These are phyloP conservation scores for Monilinia laxa DNA, from an alignment of 2,329 filamentous ascomycete species.

Conservation along the genomic window DNA sequence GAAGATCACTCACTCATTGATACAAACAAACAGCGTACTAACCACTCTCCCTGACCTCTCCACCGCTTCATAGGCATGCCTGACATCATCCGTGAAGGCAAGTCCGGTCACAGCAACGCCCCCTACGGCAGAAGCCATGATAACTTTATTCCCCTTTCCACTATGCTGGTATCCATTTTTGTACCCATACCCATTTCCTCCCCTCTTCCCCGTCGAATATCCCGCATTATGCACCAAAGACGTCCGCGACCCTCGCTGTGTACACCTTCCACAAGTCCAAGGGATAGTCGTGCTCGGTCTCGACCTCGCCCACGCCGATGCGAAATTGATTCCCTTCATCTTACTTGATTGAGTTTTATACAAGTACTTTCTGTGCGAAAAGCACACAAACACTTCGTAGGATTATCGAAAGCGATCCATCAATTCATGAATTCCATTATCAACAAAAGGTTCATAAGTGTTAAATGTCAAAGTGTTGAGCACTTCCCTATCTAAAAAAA, in stretches of 20 bases:
- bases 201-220: conserved; percentile 23
- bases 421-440: conserved; percentile 6
- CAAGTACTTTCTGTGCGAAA: background rate
- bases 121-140: conserved; percentile 32
- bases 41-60: conserved; percentile 79
- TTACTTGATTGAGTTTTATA: background rate
- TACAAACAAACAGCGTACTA: conserved; percentile 71
- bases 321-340: conserved; percentile 37
- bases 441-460: conserved; percentile 20
- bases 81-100: conserved; percentile 67
- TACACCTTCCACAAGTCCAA: conserved; percentile 38
- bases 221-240: conserved; percentile 7
- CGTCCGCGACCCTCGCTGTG: conserved; percentile 3
- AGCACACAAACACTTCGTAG: conserved; percentile 4
- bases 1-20: conserved; percentile 72
- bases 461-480: conserved; percentile 23
- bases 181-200: conserved; percentile 19
- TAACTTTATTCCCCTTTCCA: conserved; percentile 6
- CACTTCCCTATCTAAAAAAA: conserved; percentile 9
- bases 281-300: conserved; percentile 11
- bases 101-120: conserved; percentile 40
- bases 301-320: conserved; percentile 24
- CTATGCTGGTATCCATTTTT: conserved; percentile 13
- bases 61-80: conserved; percentile 70
- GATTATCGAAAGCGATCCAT: conserved; percentile 1